phyloP scores from a whole-genome alignment of 2,329 filamentous ascomycete genomes.

The Trichoderma koningii region DNA sequence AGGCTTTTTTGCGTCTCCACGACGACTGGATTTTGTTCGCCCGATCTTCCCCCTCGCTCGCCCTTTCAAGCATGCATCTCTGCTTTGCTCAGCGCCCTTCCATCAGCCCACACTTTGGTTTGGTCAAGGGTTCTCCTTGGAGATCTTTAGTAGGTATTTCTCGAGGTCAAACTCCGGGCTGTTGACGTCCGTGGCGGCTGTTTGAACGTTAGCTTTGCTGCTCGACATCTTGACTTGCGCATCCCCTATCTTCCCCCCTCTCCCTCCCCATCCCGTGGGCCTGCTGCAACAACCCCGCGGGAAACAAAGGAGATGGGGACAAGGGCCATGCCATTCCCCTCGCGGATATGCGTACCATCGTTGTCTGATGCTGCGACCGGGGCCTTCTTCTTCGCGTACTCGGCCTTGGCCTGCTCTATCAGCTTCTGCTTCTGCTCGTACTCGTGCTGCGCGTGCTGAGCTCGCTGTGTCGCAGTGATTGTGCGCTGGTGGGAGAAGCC shows the following conservation, averaged over 20 bases:
- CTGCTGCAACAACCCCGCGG: slow-evolving; percentile 10
- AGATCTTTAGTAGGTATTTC: slow-evolving; percentile 70
- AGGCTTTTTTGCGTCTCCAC: slow-evolving; percentile 22
- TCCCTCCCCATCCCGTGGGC: not conserved
- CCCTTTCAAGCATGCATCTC: not conserved
- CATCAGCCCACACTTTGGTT: slow-evolving; percentile 12
- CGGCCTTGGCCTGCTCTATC: slow-evolving; percentile 90
- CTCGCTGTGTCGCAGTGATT: slow-evolving; percentile 71
- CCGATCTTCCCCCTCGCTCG: slow-evolving; percentile 4
- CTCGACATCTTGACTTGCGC: not conserved
- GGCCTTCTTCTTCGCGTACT: slow-evolving; percentile 78
- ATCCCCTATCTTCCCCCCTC: not conserved
- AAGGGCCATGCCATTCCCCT: not conserved
- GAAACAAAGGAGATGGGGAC: not conserved
- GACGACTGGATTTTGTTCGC: slow-evolving; percentile 10
- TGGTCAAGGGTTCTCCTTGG: slow-evolving; percentile 53
- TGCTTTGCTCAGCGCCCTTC: slow-evolving; percentile 10
- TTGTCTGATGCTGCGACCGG: slow-evolving; percentile 43
- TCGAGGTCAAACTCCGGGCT: slow-evolving; percentile 94
- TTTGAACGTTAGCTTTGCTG: slow-evolving; percentile 18
- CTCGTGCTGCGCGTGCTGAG: slow-evolving; percentile 72
- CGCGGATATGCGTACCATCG: slow-evolving; percentile 36
- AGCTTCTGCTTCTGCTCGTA: slow-evolving; percentile 89
- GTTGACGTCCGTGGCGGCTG: slow-evolving; percentile 63
- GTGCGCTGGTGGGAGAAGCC: slow-evolving; percentile 90